A percentile compares a stretch with the other conserved stretches of the same genome.
These are phyloP conservation scores for Ceratocystis harringtonii DNA, from an alignment of 2,329 filamentous ascomycete genomes.

Conservation along the genomic window DNA sequence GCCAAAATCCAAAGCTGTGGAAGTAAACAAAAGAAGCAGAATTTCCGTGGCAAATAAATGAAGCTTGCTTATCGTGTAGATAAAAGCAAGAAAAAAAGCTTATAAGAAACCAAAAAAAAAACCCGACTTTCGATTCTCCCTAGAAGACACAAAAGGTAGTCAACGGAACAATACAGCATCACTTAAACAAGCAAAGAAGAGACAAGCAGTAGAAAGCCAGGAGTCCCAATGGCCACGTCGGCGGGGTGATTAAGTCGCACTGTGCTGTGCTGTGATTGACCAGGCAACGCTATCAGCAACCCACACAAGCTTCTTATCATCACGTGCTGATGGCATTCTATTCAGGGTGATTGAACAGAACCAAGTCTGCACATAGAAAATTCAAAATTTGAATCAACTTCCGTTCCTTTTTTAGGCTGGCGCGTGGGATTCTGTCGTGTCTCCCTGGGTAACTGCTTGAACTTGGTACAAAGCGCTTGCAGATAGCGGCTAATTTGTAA, in stretches of 20 bases:
- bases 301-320: slow-evolving; percentile 4
- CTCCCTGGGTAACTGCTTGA: slow-evolving; percentile 3
- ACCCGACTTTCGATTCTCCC: not conserved
- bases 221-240: slow-evolving; percentile 10
- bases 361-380: not conserved
- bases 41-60: not conserved
- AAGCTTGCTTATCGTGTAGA: not conserved
- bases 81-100: not conserved
- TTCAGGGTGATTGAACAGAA: not conserved
- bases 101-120: slow-evolving; percentile 9
- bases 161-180: not conserved
- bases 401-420: not conserved
- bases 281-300: slow-evolving; percentile 9
- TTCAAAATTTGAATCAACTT: not conserved
- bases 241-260: slow-evolving; percentile 12
- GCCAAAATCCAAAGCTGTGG: not conserved
- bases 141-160: not conserved
- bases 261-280: slow-evolving; percentile 9
- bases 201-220: slow-evolving; percentile 1
- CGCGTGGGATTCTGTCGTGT: not conserved
- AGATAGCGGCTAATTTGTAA: not conserved
- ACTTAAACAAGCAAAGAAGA: slow-evolving; percentile 10
- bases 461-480: not conserved
- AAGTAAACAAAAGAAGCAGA: slow-evolving; percentile 5
- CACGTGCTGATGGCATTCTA: not conserved